Evolutionary conservation across 1,139 yeast genomes (phyloP).

Genomic region (Yamadazyma triangularis): DNA sequence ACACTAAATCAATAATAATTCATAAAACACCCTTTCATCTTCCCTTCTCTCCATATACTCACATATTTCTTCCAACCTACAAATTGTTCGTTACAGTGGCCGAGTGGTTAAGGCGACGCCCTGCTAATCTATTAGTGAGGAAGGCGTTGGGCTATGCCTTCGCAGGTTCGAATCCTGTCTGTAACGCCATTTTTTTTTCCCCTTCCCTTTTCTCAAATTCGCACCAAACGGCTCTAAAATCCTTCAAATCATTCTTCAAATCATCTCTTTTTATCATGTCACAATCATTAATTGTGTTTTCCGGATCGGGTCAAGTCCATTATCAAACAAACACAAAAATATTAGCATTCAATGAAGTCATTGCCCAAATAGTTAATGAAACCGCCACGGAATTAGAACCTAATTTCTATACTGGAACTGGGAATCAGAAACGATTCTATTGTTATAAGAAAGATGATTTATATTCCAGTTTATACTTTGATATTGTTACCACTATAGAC

Average conservation of each 20-base stretch:
- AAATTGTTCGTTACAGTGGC: constrained; percentile 48
- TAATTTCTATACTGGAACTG: constrained; percentile 30
- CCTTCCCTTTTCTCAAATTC: neutral
- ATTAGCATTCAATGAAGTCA: constrained; percentile 39
- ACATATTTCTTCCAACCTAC: no score
- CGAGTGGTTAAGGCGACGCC: constrained; percentile 67
- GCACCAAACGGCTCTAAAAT: neutral
- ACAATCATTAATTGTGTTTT: constrained; percentile 32
- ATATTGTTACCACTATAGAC: constrained; percentile 37
- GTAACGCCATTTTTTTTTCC: constrained; percentile 54
- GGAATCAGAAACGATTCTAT: constrained; percentile 36
- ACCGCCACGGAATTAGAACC: constrained; percentile 28
- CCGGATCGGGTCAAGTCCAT: constrained; percentile 33
- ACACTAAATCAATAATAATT: no score
- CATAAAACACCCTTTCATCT: no score
- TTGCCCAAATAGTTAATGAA: constrained; percentile 36
- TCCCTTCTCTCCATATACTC: no score
- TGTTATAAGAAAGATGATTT: constrained; percentile 23
- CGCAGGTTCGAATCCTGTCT: constrained; percentile 91
- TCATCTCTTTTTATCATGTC: constrained; percentile 16
- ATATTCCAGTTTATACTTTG: constrained; percentile 39
- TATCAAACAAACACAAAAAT: constrained; percentile 36
- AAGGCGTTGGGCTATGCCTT: constrained; percentile 80
- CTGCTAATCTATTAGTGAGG: constrained; percentile 44
- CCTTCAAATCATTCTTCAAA: no score